Percentiles rank a stretch among this genome's conserved stretches.
Evolutionary conservation across 192 early-diverging fungal genomes (phyloP).

Genomic region (Helicostylum pulchrum): DNA sequence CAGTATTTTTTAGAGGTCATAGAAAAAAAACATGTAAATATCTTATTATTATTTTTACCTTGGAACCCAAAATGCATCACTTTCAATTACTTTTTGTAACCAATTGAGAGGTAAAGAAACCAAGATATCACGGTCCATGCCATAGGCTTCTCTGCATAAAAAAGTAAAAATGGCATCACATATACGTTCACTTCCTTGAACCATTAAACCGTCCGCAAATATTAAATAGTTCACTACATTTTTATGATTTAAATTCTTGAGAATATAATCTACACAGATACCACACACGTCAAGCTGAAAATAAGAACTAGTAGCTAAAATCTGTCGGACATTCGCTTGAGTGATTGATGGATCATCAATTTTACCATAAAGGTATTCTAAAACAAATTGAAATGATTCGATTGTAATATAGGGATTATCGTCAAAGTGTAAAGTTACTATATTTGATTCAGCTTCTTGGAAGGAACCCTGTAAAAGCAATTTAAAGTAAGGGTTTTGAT

Average conservation of each 20-base stretch:
- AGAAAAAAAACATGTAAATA: not conserved
- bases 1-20: not conserved
- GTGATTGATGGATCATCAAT: slow-evolving; percentile 37
- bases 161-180: slow-evolving; percentile 48
- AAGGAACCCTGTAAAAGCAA: slow-evolving; percentile 46
- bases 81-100: slow-evolving; percentile 44
- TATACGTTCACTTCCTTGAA: slow-evolving; percentile 44
- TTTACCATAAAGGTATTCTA: slow-evolving; percentile 49
- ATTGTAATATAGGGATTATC: slow-evolving; percentile 45
- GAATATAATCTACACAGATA: slow-evolving; percentile 34
- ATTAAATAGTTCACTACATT: slow-evolving; percentile 42
- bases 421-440: slow-evolving; percentile 46
- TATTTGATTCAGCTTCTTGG: slow-evolving; percentile 31
- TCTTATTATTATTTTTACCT: slow-evolving; percentile 20
- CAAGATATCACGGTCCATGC: slow-evolving; percentile 36
- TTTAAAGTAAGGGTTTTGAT: slow-evolving; percentile 51
- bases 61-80: slow-evolving; percentile 58
- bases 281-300: slow-evolving; percentile 49
- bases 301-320: slow-evolving; percentile 47
- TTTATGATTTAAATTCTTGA: slow-evolving; percentile 24
- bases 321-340: slow-evolving; percentile 36
- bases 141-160: slow-evolving; percentile 51
- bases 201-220: slow-evolving; percentile 39
- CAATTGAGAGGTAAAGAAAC: slow-evolving; percentile 39
- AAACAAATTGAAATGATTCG: slow-evolving; percentile 52